Evolutionary conservation across 2,329 filamentous ascomycete genomes (phyloP).

Genomic region (Cercospora beticola): DNA sequence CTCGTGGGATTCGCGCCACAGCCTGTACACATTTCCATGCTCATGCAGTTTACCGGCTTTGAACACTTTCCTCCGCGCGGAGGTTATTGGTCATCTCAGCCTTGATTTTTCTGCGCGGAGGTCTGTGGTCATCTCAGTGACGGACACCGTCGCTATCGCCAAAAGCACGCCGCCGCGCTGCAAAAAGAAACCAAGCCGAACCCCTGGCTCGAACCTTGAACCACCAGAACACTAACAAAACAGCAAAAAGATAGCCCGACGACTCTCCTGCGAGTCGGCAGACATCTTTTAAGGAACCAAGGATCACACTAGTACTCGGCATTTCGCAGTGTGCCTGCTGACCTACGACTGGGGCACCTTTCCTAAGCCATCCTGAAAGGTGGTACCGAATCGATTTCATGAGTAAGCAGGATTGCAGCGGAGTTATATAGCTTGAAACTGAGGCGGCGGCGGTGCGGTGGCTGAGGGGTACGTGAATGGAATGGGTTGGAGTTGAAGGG

Average conservation of each 20-base stretch:
- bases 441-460: neutral
- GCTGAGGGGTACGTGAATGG: neutral
- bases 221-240: neutral
- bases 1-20: neutral
- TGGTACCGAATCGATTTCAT: neutral
- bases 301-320: neutral
- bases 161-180: neutral
- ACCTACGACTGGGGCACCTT: neutral
- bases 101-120: too few species aligned
- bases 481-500: neutral
- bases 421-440: neutral
- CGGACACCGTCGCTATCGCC: too few species aligned
- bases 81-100: too few species aligned
- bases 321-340: neutral
- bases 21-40: neutral
- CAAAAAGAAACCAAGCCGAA: neutral
- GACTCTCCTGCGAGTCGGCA: neutral
- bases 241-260: neutral
- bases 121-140: too few species aligned
- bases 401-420: neutral
- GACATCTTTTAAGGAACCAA: neutral
- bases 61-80: too few species aligned
- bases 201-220: neutral
- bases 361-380: neutral
- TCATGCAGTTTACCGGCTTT: too few species aligned